Conservation (phyloP, 2,329 filamentous ascomycete species). For the Calcarisporium arbuscula region DNA sequence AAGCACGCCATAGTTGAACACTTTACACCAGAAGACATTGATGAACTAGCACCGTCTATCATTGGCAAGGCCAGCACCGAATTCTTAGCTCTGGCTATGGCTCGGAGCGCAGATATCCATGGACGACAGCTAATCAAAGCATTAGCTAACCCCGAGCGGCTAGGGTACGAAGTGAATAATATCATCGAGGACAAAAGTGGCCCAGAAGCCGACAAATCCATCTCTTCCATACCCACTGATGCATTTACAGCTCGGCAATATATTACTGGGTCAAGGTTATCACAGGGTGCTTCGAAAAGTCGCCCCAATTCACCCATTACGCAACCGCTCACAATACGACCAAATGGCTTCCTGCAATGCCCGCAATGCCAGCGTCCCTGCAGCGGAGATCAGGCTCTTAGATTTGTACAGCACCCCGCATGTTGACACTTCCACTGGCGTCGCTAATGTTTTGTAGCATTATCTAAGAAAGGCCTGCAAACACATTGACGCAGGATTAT, state of each 20-base stretch:
- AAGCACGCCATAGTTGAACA: constrained; percentile 36
- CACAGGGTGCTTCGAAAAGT: too few relatives aligned
- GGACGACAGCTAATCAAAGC: constrained; percentile 50
- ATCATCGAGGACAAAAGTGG: constrained; percentile 35
- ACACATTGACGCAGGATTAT: too few relatives aligned
- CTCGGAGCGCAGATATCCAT: constrained; percentile 44
- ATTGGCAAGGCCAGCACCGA: constrained; percentile 38
- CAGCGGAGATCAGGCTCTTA: constrained; percentile 20
- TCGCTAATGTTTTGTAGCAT: constrained; percentile 21
- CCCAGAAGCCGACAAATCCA: constrained; percentile 27
- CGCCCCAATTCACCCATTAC: too few relatives aligned
- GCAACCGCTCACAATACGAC: too few relatives aligned
- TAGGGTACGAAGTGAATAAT: constrained; percentile 49
- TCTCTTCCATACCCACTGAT: constrained; percentile 22
- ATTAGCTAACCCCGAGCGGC: constrained; percentile 48
- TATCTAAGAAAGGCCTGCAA: constrained; percentile 19
- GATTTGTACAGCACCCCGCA: constrained; percentile 21
- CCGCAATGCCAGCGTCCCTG: constrained; percentile 27
- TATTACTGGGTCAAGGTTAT: too few relatives aligned
- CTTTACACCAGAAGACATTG: constrained; percentile 34
- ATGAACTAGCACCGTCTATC: constrained; percentile 37
- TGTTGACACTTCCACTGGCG: background rate
- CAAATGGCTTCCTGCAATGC: constrained; percentile 22
- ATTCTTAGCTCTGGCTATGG: constrained; percentile 49
- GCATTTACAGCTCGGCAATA: too few relatives aligned